A percentile compares a stretch with the other conserved stretches of the same genome.
These are phyloP conservation scores for Grosmannia huntii DNA, from an alignment of 2,329 filamentous ascomycete genomes.

Conservation along the genomic window DNA sequence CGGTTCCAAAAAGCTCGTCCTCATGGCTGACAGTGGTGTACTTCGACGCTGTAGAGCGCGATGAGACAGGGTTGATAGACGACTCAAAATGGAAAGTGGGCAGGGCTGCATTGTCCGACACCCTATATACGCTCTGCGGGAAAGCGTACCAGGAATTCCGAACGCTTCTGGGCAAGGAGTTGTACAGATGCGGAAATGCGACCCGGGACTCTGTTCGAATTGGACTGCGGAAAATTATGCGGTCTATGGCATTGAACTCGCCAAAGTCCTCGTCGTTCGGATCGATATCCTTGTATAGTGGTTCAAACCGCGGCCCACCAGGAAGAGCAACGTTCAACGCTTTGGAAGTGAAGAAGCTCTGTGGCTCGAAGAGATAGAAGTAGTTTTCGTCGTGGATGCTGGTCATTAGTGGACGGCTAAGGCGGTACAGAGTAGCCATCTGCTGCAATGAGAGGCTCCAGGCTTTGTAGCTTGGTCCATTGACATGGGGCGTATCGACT, in stretches of 20 bases:
- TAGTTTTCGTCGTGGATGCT: slow-evolving; percentile 95
- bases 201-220: slow-evolving; percentile 94
- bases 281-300: slow-evolving; percentile 95
- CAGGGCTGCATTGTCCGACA: slow-evolving; percentile 74
- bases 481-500: slow-evolving; percentile 83
- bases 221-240: slow-evolving; percentile 93
- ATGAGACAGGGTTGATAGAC: slow-evolving; percentile 95
- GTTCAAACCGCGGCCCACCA: slow-evolving; percentile 94
- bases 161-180: slow-evolving; percentile 88
- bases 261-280: slow-evolving; percentile 98
- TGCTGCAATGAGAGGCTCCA: slow-evolving; percentile 91
- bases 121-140: slow-evolving; percentile 83
- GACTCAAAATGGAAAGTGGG: slow-evolving; percentile 97
- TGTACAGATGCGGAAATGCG: slow-evolving; percentile 89
- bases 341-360: slow-evolving; percentile 92
- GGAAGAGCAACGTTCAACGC: slow-evolving; percentile 94
- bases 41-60: slow-evolving; percentile 82
- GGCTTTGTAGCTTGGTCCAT: slow-evolving; percentile 88
- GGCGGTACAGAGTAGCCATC: slow-evolving; percentile 88
- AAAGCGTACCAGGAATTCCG: slow-evolving; percentile 88
- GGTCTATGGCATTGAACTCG: slow-evolving; percentile 98
- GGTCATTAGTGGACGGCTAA: slow-evolving; percentile 81
- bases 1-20: slow-evolving; percentile 79
- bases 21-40: slow-evolving; percentile 88
- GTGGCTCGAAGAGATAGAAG: slow-evolving; percentile 91